Percentiles rank a stretch among this genome's conserved stretches.
Evolutionary conservation across 169 alveolate species (phyloP).

Genomic region (Plasmodium falciparum): DNA sequence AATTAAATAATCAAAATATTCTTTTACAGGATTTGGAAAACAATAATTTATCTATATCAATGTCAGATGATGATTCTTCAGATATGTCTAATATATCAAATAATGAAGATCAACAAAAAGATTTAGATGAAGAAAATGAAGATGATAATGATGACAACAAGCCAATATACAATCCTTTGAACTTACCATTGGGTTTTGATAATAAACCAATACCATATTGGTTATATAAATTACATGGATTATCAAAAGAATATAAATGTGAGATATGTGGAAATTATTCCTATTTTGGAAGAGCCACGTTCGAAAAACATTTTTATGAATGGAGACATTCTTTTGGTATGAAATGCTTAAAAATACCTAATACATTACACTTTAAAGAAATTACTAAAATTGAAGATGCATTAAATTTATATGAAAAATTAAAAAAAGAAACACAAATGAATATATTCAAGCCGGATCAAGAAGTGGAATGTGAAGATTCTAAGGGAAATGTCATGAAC

Average conservation of each 20-base stretch:
- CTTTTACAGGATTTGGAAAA: slow-evolving; percentile 48
- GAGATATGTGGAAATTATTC: slow-evolving; percentile 99
- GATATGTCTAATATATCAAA: slow-evolving; percentile 72
- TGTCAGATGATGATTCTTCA: slow-evolving; percentile 81
- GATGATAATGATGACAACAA: slow-evolving; percentile 92
- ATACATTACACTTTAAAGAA: slow-evolving; percentile 97
- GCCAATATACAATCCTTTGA: slow-evolving; percentile 97
- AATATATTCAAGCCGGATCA: slow-evolving; percentile 92
- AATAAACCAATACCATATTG: slow-evolving; percentile 99
- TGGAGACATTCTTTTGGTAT: slow-evolving; percentile 99
- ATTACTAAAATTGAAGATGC: slow-evolving; percentile 89
- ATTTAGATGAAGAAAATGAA: slow-evolving; percentile 11
- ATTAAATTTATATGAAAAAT: slow-evolving; percentile 94
- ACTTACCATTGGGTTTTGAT: slow-evolving; percentile 98
- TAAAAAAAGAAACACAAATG: slow-evolving; percentile 91
- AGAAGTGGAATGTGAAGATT: slow-evolving; percentile 98
- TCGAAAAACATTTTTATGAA: slow-evolving; percentile 98
- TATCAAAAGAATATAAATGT: slow-evolving; percentile 98
- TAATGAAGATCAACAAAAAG: slow-evolving; percentile 26
- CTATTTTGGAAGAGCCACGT: slow-evolving; percentile 99
- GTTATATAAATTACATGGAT: slow-evolving; percentile 99
- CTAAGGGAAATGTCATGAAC: slow-evolving; percentile 96
- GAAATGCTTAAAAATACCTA: slow-evolving; percentile 99
- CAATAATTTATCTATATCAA: slow-evolving; percentile 75
- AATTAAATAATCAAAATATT: slow-evolving; percentile 26